Base-by-base conservation (phyloP, 2,329 filamentous ascomycete genomes). In the Penicillium sp. region DNA sequence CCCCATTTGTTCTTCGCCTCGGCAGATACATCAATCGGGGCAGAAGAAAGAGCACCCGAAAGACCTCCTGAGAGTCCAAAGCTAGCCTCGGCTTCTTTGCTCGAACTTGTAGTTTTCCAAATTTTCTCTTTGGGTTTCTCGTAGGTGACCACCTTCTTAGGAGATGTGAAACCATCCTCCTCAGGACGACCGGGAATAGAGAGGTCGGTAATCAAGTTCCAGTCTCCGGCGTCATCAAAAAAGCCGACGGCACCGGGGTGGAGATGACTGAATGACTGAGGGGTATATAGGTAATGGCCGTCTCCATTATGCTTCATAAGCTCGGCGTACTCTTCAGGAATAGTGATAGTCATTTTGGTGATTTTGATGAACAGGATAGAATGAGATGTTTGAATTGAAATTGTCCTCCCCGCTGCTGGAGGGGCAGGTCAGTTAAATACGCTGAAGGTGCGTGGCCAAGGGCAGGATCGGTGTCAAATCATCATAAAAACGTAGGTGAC, bases 171-270 rank as follows among this genome's bases (percentile, higher is more conserved):
- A 14, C 59, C 59, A 9, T 59, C 48, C 14, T 54, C 49, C 21
- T 61, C 56, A 5, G 53, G 33, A 10, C 39, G 50, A 2, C 59
- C 59, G 5, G 48, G 44, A 22, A 48, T 35, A 4, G 56, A 61
- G 4, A 61, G 35, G 31, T 61, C 59, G 24, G 59, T 61, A 37
- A 61, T 59, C 7, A 39, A 22, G 13, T 35, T 50, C 53, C 53
- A 61, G 1, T 9, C 16, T 46, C 59, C 57, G 10, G 55, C 19
- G 7, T 41, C 29, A 27, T 59, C 53, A 14, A 61, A 61, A 26
- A 39, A 57, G 7, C 56, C 59, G 24, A 61, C 35, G 7, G 48
- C 47, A 39, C 59, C 56, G 1, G 59, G 59, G 51, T 61, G 59
- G 13, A 56, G 27, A 6, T 49, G 19, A 27, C 35, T 43, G n/a